A percentile compares a stretch with the other conserved stretches of the same genome.
Evolutionary conservation across 1,284 basidiomycete genomes (phyloP).

Genomic region (Laetiporus sulphureus): DNA sequence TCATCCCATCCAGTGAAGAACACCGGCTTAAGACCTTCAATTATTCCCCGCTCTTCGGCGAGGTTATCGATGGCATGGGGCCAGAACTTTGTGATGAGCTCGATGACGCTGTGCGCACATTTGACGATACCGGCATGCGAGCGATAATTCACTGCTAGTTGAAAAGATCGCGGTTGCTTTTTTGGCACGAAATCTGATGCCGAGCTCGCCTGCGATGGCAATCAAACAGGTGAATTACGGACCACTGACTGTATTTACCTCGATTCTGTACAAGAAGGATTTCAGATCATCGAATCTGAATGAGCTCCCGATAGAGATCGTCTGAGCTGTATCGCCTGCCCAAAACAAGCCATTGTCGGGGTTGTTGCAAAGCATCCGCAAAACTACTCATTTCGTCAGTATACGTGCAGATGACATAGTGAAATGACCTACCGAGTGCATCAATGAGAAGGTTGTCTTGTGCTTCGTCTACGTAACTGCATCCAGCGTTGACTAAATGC

Average conservation of each 20-base stretch:
- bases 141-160: conserved; percentile 60
- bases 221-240: not conserved
- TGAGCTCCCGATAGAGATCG: conserved; percentile 64
- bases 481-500: not conserved
- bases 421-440: conserved; percentile 38
- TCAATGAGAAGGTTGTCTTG: conserved; percentile 72
- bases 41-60: conserved; percentile 48
- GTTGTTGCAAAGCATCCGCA: conserved; percentile 55
- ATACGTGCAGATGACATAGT: no score
- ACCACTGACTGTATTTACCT: conserved; percentile 31
- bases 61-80: conserved; percentile 59
- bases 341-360: conserved; percentile 59
- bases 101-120: conserved; percentile 57
- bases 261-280: conserved; percentile 52
- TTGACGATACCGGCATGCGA: conserved; percentile 65
- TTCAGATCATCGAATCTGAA: conserved; percentile 71
- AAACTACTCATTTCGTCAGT: conserved; percentile 33
- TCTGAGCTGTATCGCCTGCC: conserved; percentile 78
- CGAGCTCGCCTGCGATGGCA: conserved; percentile 1
- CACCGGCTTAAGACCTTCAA: conserved; percentile 53
- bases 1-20: conserved; percentile 53
- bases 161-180: conserved; percentile 41
- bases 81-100: conserved; percentile 59
- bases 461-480: conserved; percentile 65
- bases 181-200: not conserved